Evolutionary conservation across 305 asterid genomes (phyloP), one percentile per base, ranked within the genome.

Genomic region (Fraxinus sp.): DNA sequence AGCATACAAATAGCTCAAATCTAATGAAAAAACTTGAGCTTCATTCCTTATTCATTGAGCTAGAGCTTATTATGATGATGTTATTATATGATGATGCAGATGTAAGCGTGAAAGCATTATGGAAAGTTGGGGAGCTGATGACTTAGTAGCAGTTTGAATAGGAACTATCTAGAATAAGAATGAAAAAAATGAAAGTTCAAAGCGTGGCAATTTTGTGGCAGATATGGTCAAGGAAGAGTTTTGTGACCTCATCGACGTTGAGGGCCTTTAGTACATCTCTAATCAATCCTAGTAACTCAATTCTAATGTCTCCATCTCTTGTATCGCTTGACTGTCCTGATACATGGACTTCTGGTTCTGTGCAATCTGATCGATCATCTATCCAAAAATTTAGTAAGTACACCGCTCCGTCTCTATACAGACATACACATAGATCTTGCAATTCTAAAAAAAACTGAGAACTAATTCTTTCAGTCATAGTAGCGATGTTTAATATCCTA

Each of bases 291-390:
- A 81, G 90, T 79, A 81, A 59, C 80, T 84, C 78, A 46, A 89
- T 86, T 41, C 44, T 92, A 74, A 81, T 85, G 89, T 90, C 94
- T 46, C 98, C 97, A 3, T 64, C 90, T 77, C 93, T 94, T 80
- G 83, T 80, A 77, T 91, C 94, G 18, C 91, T 94, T 80, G 97
- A 94, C 85, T 78, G 80, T 82, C 86, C 82, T 2, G 97, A 94
- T 81, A 77, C 88, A 13, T 94, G 98, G 94, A 82, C 87, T 87
- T 83, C 90, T 70, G 22, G 46, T 39, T 80, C 87, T 70, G 79
- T 82, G 74, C 81, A 79, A 44, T 78, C 86, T 72, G 83, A 86
- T 11, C 83, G 36, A 39, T 78, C 85, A 7, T 39, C 89, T 55
- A 11, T 30, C 78, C 75, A 44, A 81, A 88, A 89, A 82, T 80